These are phyloP conservation scores for Apiospora sp. DNA, from an alignment of 2,329 filamentous ascomycete species.

Conservation along the genomic window DNA sequence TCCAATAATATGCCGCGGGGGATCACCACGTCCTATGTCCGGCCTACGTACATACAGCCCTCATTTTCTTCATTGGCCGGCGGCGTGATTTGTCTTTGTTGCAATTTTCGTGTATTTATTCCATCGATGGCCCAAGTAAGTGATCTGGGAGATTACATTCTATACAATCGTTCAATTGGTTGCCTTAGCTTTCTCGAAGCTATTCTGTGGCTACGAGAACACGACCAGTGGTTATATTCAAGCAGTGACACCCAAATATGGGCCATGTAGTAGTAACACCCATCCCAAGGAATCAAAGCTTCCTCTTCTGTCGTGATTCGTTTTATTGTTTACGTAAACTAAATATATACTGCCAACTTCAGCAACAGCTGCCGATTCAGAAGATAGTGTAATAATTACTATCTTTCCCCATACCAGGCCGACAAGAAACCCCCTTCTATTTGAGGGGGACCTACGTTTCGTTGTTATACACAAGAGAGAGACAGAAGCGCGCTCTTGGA, in stretches of 20 bases:
- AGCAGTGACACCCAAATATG: background rate
- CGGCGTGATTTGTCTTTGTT: background rate
- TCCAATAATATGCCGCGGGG: background rate
- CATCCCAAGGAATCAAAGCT: background rate
- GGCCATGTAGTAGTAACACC: background rate
- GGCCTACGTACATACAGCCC: background rate
- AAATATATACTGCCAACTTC: conserved; percentile 11
- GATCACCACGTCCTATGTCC: background rate
- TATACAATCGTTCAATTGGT: too few species aligned
- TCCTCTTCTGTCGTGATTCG: background rate
- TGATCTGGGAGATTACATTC: too few species aligned
- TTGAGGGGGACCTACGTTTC: background rate
- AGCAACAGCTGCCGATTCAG: background rate
- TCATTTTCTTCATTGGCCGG: background rate
- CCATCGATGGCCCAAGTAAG: too few species aligned
- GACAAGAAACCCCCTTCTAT: background rate
- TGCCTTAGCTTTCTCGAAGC: too few species aligned
- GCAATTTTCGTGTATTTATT: too few species aligned
- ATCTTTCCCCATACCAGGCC: background rate
- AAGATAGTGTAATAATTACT: background rate
- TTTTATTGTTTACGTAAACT: background rate
- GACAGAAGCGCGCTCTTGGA: conserved; percentile 9
- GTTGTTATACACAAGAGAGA: conserved; percentile 19
- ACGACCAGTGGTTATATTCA: background rate
- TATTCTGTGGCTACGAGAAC: too few species aligned